Base-by-base conservation (phyloP, 78 protist species). In the Protostelium mycophagum region DNA sequence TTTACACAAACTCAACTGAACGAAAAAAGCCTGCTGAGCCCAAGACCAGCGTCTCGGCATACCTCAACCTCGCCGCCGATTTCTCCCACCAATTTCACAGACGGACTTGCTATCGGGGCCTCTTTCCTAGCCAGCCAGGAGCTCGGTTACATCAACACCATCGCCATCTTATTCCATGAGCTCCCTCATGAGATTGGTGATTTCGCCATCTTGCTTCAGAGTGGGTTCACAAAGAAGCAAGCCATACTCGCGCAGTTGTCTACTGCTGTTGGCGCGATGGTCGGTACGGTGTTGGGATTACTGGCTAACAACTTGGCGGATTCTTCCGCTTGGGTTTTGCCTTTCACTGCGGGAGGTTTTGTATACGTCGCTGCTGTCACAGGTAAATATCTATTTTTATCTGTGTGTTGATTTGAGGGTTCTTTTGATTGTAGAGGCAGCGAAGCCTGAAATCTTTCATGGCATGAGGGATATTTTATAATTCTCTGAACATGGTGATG, bases 171-270 rank as follows among this genome's bases (percentile, higher is more conserved):
- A 38, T 0, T 88, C 23, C 97, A 95, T 90, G 97, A 95, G 90
- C 84, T 95, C 0, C 97, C 97, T 36, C 97, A 95, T 35, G 97
- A 95, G 93, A 29, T 95, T 1, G 95, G 96, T 38, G 97, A 95
- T 93, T 90, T 35, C 35, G 95, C 93, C 1, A 84, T 95, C 51
- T 88, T 95, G n/a, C 28, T 95, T 29, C 90, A n/a, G 1, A 28
- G 91, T 0, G 97, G 97, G 16, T 63, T 87, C 37, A 0, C 92
- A 5, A 84, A 88, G 87, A 86, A n/a, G 28, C 34, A 39, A 38
- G 94, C 94, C 83, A 87, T 91, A 38, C n/a, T 86, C 36, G 28
- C 73, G 5, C 91, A 94, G 85, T 0, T 91, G 29, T 0, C 38
- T 37, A 94, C 96, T 25, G 96, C 93, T 1, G 10, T 85, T 23